Base-by-base conservation (phyloP, 345 rosid genomes). In the Gynandropsis gynandra region DNA sequence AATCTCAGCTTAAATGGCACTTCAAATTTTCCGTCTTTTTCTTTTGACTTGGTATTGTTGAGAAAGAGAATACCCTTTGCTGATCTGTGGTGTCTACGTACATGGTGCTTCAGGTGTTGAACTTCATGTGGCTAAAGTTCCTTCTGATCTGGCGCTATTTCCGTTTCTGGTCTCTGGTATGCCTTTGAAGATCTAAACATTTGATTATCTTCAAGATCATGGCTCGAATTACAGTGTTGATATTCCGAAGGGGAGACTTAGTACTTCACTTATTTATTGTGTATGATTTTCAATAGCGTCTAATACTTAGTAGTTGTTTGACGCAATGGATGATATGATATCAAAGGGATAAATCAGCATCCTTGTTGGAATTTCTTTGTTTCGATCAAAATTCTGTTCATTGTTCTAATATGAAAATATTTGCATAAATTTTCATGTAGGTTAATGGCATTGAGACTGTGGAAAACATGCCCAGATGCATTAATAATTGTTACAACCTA, bases 101-200 rank as follows among this genome's bases (percentile, higher is more conserved):
- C 57, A 19, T 69, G 32, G 35, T 72, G 73, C 64, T 55, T 39
- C 78, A 90, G 98, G 96, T 90, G 42, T 66, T 90, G 53, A 90
- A 84, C 74, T 90, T 90, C 69, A 90, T 87, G 98, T 90, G 98
- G 98, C 76, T 90, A 14, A 87, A 90, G 64, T 90, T 90, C 69
- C 75, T 70, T 61, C 83, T 90, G 56, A 80, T 90, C 53, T 90
- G 98, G 98, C 93, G 96, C 71, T 87, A 75, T 76, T 90, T 90
- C 65, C 83, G 98, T 49, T 81, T 84, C 60, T 90, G 95, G 87
- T 87, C 98, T 20, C 76, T 90, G 96, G 98, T 90, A 82, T 50
- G 74, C 18, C 37, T 16, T 33, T 42, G 19, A 20, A 16, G 38
- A 21, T 24, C 21, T 38, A 14, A 42, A 36, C 1, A 8, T 52